Evolutionary conservation across 495 filamentous ascomycete species (phyloP), one percentile per base, ranked within the genome.

Genomic region (Gamarada debralockiae): DNA sequence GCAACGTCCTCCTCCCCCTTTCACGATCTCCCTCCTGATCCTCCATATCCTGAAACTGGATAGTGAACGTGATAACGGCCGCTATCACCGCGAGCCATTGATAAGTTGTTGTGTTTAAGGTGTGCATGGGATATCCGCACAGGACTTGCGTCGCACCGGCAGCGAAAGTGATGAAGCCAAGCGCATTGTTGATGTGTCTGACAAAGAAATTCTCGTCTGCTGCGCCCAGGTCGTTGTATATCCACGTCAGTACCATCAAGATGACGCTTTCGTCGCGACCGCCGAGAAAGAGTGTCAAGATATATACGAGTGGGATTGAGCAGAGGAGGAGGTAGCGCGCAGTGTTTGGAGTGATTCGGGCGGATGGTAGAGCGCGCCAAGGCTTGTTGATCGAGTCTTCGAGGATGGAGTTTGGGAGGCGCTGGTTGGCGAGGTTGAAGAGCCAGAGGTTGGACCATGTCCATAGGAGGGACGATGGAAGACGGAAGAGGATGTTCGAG

Each of bases 301-400:
- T 39, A 23, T 74, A 47, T 14, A 62, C 65, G 12, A 68, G 4
- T 0, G 76, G 70, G 33, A 77, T 64, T 5, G 58, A 21, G 4
- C 54, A 25, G 0, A 79, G 58, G 23, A 82, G 34, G 1, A 68
- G 38, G 2, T 57, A 53, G 25, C 68, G 65, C 3, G 76, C 67
- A 25, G 75, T 63, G 0, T 57, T 57, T 0, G 58, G 34, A 7
- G 67, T 72, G 14, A 82, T 59, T 10, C 67, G 65, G 1, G 66
- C 61, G 0, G 62, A 57, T 0, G 76, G 78, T 3, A 85, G 65
- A 0, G 77, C 73, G 0, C 81, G 70, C 77, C 79, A 83, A 2
- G 76, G 74, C 61, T 84, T 85, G 66, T 85, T 85, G 56, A 78
- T 54, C 0, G 33, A 12, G 52, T 82, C 79, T 60, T 82, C 80